A percentile compares a stretch with the other conserved stretches of the same genome.
Conservation (phyloP, 2,329 filamentous ascomycete species). For the Teratosphaeria zuluensis region DNA sequence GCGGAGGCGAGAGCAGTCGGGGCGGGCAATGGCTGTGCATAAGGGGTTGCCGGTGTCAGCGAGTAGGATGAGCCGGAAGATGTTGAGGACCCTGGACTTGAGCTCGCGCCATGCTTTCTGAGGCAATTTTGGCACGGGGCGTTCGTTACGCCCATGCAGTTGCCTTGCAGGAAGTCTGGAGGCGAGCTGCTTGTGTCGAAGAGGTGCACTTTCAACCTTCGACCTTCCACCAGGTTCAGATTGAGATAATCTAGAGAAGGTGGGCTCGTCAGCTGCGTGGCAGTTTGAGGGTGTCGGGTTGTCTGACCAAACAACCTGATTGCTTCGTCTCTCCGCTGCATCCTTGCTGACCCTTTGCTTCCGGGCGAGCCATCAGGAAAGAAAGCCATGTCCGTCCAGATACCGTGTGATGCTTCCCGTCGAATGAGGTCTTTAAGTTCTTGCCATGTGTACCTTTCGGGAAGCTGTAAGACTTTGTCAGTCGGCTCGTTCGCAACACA, state of each 20-base stretch:
- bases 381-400: constrained; percentile 21
- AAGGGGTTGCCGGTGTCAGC: not conserved
- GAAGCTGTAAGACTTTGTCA: constrained; percentile 12
- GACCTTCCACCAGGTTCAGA: constrained; percentile 11
- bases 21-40: not conserved
- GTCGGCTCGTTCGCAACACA: not conserved
- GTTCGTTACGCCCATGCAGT: constrained; percentile 9
- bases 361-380: constrained; percentile 12
- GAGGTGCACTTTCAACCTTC: constrained; percentile 16
- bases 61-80: constrained; percentile 1
- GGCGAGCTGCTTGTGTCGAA: constrained; percentile 16
- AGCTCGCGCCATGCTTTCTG: constrained; percentile 6
- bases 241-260: constrained; percentile 17
- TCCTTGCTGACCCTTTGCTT: constrained; percentile 16
- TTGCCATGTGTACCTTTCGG: constrained; percentile 22
- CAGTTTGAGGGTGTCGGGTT: not conserved
- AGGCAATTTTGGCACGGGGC: constrained; percentile 4
- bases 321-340: constrained; percentile 18
- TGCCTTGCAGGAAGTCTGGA: constrained; percentile 13
- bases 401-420: constrained; percentile 17
- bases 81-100: constrained; percentile 1
- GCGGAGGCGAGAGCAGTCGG: not conserved
- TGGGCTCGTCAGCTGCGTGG: constrained; percentile 2
- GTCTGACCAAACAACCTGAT: constrained; percentile 15
- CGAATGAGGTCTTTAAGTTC: constrained; percentile 24